Evolutionary conservation across 2,329 filamentous ascomycete genomes (phyloP), one percentile per base, ranked within the genome.

Genomic region (Ascochyta fabae): DNA sequence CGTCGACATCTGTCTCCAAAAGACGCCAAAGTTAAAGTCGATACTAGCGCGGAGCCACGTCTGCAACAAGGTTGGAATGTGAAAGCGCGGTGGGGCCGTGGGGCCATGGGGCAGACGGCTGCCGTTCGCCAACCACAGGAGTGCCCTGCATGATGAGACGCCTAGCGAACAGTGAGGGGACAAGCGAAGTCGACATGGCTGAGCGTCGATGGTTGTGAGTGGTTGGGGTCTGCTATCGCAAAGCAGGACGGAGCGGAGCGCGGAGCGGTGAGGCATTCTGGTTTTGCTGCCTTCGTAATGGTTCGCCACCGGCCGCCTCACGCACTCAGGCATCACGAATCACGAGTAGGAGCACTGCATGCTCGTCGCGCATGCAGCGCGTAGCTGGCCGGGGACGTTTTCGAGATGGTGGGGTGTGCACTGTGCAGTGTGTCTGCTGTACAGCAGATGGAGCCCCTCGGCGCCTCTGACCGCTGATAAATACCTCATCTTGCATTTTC

Each of bases 401-500:
- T 47, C 46, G 48, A 46, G 54, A 58, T 52, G 55, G 48, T 55
- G 34, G 26, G 45, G 34, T 22, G 24, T 26, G 24, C 19, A 19
- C 19, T 19, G 33, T 26, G 31, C n/a, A 24, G 6, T 31, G 7
- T 15, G 15, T 7, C 13, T 33, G 47, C 48, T 38, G 15, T 31
- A 33, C 31, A 48, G 42, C 44, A 58, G 36, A 40, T 46, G 27
- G 53, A 19, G 31, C 23, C 29, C 29, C 49, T 42, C 49, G 36
- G 31, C 48, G 47, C 39, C 46, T 50, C 57, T 61, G 56, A 64
- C 63, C 59, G 60, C 59, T 53, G 24, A 53, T 59, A 61, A 61
- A 56, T 58, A 62, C 59, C 57, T 63, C 59, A 59, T 62, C 57
- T 51, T 62, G 63, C 63, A 64, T 55, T 13, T 19, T 31, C 29